These are phyloP conservation scores for Rhexocercosporidium sp. DNA, from an alignment of 2,329 filamentous ascomycete genomes.

Conservation along the genomic window DNA sequence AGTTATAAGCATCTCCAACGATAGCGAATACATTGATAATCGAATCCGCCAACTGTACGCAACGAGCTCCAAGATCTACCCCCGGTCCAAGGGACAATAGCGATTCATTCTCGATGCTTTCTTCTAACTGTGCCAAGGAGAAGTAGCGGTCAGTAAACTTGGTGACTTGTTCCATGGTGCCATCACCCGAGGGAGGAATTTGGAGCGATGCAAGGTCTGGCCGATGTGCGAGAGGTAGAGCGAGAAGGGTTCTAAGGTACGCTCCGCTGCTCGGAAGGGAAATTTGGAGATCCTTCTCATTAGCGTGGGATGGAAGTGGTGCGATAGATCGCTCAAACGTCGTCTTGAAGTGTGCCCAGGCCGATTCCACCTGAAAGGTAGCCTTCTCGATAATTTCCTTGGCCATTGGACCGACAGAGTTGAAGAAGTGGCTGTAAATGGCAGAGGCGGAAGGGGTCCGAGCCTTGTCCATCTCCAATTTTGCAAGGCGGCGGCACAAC, in stretches of 20 bases:
- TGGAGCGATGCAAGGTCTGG: conserved; percentile 24
- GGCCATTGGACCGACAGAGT: conserved; percentile 38
- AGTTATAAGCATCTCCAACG: conserved; percentile 47
- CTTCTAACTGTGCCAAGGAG: conserved; percentile 30
- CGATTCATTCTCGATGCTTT: conserved; percentile 27
- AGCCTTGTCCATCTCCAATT: conserved; percentile 54
- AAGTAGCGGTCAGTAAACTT: conserved; percentile 38
- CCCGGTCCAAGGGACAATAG: conserved; percentile 9
- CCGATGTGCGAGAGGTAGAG: conserved; percentile 14
- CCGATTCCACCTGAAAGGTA: conserved; percentile 39
- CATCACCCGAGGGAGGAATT: conserved; percentile 22
- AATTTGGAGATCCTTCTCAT: conserved; percentile 43
- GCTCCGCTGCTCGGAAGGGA: conserved; percentile 48
- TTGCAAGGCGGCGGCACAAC: conserved; percentile 61
- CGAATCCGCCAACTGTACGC: conserved; percentile 40
- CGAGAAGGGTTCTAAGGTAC: conserved; percentile 39
- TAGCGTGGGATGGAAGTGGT: conserved; percentile 46
- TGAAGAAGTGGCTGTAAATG: conserved; percentile 42
- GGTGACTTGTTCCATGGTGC: conserved; percentile 24
- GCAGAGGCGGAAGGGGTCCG: conserved; percentile 13
- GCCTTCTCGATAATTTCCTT: conserved; percentile 40
- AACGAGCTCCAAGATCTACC: conserved; percentile 30
- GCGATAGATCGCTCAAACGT: conserved; percentile 47
- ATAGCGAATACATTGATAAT: conserved; percentile 46
- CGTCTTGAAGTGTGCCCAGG: conserved; percentile 50